Base-by-base conservation (phyloP, 495 filamentous ascomycete genomes). In the Tuber indicum region DNA sequence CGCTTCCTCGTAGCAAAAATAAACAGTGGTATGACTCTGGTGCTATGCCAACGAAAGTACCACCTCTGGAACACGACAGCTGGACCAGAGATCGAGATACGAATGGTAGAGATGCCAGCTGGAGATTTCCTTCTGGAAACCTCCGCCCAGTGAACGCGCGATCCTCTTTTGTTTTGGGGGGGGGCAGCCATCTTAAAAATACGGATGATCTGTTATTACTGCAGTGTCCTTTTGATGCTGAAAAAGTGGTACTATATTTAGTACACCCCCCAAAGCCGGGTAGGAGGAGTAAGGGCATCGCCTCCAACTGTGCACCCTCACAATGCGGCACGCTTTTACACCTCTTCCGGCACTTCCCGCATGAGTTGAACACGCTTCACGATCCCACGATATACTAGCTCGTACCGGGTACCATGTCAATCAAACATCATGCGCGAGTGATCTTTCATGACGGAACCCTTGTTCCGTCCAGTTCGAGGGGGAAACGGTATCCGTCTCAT, bases 221-320 rank as follows among this genome's bases (percentile, higher is more conserved):
- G 58, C 26, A 66, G 2, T 36, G 58, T 66, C 58, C 58, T 66
- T 66, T 66, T 66, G 26, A 9, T 36, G 58, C 58, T 66, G 58
- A 66, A 66, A 66, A 66, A 8, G 58, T 17, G 58, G 12, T 66
- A 66, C 58, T 66, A 66, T 66, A 66, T 66, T 66, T 66, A 66
- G 58, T 17, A 66, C 26, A 66, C 26, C 14, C 14, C 26, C 26
- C 12, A 36, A 36, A 17, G 58, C 17, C 26, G 32, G 58, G 58
- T 66, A 62, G 52, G 3, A 32, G 58, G 12, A 14, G 58, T 36
- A 66, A 5, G 7, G 1, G 12, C 32, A 66, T 62, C 12, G n/a
- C 58, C 58, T 16, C 58, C 58, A 12, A 12, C 26, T n/a, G 32
- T 66, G 58, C 58, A 36, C 3, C 52, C n/a, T 36, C 26, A 17